Conservation (phyloP, 2,329 filamentous ascomycete species). For the Aspergillus thermomutatus region DNA sequence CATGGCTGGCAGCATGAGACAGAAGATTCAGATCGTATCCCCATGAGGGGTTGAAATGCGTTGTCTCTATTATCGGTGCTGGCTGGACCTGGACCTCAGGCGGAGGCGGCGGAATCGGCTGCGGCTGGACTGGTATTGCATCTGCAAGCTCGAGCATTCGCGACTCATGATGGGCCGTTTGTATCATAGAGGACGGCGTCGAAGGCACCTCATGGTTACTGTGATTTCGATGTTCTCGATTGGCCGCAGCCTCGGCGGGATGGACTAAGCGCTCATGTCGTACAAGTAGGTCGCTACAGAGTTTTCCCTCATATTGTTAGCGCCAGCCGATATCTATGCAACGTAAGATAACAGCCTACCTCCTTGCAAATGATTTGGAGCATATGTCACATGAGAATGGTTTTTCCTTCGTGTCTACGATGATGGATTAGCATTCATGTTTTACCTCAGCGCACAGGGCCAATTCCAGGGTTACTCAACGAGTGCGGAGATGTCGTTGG, state of each 20-base stretch:
- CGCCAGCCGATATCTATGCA: constrained; percentile 11
- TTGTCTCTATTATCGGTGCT: constrained; percentile 39
- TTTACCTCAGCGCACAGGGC: constrained; percentile 6
- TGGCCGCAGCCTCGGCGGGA: constrained; percentile 40
- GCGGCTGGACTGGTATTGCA: constrained; percentile 40
- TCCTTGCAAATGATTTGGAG: constrained; percentile 48
- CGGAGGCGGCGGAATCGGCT: constrained; percentile 29
- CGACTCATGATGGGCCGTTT: constrained; percentile 38
- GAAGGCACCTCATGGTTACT: constrained; percentile 30
- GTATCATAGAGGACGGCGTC: constrained; percentile 36
- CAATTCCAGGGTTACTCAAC: constrained; percentile 39
- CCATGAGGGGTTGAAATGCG: constrained; percentile 49
- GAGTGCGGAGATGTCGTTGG: constrained; percentile 51
- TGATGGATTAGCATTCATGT: constrained; percentile 21
- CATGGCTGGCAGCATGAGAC: constrained; percentile 49
- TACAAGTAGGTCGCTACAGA: constrained; percentile 45
- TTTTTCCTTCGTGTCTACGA: constrained; percentile 48
- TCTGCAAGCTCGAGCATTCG: constrained; percentile 46
- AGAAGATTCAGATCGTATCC: constrained; percentile 49
- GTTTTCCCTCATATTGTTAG: constrained; percentile 20
- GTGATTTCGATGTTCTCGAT: constrained; percentile 37
- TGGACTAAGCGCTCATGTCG: constrained; percentile 50
- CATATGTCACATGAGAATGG: constrained; percentile 50
- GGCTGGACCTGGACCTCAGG: constrained; percentile 39
- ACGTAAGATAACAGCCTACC: constrained; percentile 24